Evolutionary conservation across 106 monocot species (phyloP).

Genomic region (Narthecium ossifragum): DNA sequence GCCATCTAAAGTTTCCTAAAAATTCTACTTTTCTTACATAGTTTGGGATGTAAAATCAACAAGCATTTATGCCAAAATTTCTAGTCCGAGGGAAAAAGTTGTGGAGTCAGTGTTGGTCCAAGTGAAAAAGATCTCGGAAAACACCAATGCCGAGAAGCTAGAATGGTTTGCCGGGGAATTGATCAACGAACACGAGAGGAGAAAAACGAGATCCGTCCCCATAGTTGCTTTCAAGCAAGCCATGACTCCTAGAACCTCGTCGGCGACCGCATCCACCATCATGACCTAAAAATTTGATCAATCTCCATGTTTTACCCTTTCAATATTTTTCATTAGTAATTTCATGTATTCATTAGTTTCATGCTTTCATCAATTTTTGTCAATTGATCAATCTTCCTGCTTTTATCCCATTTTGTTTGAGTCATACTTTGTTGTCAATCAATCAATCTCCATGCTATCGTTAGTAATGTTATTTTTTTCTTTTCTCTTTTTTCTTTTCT

Average conservation of each 20-base stretch:
- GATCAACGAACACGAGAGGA: conserved; percentile 6
- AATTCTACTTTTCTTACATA: background rate
- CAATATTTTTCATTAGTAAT: too few relatives aligned
- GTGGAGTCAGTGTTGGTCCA: conserved; percentile 28
- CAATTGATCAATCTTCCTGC: too few relatives aligned
- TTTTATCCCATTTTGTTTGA: too few relatives aligned
- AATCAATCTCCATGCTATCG: too few relatives aligned
- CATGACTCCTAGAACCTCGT: conserved; percentile 5
- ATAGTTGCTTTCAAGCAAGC: conserved; percentile 3
- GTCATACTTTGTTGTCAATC: too few relatives aligned
- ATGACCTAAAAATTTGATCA: background rate
- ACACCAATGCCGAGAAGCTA: conserved; percentile 5
- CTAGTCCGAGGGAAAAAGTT: conserved; percentile 14
- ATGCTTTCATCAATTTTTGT: too few relatives aligned
- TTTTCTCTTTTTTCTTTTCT: too few relatives aligned
- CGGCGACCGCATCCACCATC: conserved; percentile 3
- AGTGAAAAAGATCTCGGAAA: conserved; percentile 24
- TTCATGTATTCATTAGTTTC: too few relatives aligned
- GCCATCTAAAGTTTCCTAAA: too few relatives aligned
- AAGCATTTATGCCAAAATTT: background rate
- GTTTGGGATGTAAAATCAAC: background rate
- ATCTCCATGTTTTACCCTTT: too few relatives aligned
- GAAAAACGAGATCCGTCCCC: background rate
- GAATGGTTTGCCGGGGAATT: background rate
- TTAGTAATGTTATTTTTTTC: too few relatives aligned